These are phyloP conservation scores for Sphagnum tenellum DNA, from an alignment of 225 moss, liverwort and hornwort species.

Conservation along the genomic window DNA sequence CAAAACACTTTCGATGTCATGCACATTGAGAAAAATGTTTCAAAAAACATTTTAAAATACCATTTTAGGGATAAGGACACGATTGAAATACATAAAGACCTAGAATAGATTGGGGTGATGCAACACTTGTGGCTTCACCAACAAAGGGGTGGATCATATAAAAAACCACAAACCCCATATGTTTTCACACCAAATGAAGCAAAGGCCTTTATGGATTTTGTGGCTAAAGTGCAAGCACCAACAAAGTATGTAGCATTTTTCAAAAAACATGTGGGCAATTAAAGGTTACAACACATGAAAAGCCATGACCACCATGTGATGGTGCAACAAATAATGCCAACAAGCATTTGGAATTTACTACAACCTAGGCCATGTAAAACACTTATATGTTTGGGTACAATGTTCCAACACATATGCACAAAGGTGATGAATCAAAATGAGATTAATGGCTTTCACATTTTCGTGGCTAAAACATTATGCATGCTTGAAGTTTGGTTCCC, in stretches of 20 bases:
- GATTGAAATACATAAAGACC: not conserved
- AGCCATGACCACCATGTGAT: not conserved
- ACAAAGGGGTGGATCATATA: not conserved
- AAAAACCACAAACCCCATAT: not conserved
- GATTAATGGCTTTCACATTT: not conserved
- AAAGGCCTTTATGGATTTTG: not conserved
- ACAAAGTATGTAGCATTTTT: not conserved
- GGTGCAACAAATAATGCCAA: not conserved
- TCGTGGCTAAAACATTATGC: not conserved
- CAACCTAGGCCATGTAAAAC: not conserved
- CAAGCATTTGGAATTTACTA: not conserved
- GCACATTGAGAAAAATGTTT: not conserved
- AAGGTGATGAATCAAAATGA: not conserved
- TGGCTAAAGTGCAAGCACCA: not conserved
- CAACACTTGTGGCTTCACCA: conserved; percentile 1
- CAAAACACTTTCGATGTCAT: not conserved
- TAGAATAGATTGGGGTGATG: not conserved
- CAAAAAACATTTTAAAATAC: not conserved
- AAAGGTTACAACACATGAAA: not conserved
- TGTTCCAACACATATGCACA: not conserved
- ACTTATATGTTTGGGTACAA: not conserved
- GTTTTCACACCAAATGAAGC: not conserved
- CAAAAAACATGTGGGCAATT: not conserved
- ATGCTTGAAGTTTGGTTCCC: not conserved
- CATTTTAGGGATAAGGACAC: not conserved